Evolutionary conservation across 352 stramenopile genomes (phyloP).

Genomic region (Pythium aristosporum): DNA sequence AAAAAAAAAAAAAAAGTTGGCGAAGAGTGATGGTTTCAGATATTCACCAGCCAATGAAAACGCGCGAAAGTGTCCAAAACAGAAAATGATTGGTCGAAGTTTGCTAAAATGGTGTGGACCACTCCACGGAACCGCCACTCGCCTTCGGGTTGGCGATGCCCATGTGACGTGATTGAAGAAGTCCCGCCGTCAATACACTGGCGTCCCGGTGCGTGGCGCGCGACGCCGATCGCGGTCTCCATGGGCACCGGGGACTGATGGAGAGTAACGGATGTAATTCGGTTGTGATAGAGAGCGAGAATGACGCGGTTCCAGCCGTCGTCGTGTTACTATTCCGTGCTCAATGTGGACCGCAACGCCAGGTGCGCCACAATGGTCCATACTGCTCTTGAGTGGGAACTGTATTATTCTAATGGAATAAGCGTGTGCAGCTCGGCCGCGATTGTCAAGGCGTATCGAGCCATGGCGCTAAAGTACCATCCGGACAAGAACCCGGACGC

Average conservation of each 20-base stretch:
- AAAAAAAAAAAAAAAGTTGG: too few relatives aligned
- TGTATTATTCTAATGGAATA: neutral
- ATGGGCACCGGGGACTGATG: neutral
- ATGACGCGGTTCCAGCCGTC: slow-evolving; percentile 21
- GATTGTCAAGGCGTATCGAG: slow-evolving; percentile 95
- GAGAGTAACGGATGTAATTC: neutral
- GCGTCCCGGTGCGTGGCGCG: neutral
- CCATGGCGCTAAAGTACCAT: slow-evolving; percentile 92
- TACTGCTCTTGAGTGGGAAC: too few relatives aligned
- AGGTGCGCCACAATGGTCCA: slow-evolving; percentile 34
- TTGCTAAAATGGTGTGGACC: slow-evolving; percentile 3
- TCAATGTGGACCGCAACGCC: slow-evolving; percentile 57
- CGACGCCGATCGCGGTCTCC: neutral
- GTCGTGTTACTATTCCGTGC: slow-evolving; percentile 67
- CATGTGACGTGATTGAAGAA: slow-evolving; percentile 30
- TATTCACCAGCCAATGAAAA: slow-evolving; percentile 15
- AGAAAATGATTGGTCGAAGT: slow-evolving; percentile 15
- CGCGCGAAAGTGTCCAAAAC: neutral
- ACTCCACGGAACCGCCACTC: neutral
- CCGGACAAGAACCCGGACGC: slow-evolving; percentile 95
- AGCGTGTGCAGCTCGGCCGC: slow-evolving; percentile 73
- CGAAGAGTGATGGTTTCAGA: slow-evolving; percentile 23
- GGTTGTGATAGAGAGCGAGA: neutral
- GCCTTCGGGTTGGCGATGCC: neutral
- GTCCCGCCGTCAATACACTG: neutral